Evolutionary conservation across 345 rosid genomes (phyloP), one percentile per base, ranked within the genome.

Genomic region (Citrus cavaleriei): DNA sequence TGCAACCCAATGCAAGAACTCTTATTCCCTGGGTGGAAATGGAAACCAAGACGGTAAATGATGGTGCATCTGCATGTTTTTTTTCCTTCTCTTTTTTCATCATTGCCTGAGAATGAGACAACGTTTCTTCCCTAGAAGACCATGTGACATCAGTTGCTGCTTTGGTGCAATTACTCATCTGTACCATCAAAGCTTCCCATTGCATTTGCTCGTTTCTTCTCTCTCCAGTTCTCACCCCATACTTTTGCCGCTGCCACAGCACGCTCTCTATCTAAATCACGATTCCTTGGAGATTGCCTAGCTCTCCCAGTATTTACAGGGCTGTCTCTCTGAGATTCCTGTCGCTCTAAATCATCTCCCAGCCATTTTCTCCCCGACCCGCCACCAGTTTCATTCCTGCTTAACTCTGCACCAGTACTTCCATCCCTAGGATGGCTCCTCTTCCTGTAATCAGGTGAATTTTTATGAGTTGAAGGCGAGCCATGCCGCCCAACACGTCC

Each of bases 151-250:
- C 64, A 24, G 71, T 59, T n/a, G 8, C 37, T 32, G 51, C 61
- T 77, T 64, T 25, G 5, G 73, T 34, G 28, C 64, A 59, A 59
- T 84, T 79, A 93, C 78, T 92, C 98, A 21, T 92, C 90, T 66
- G 93, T 85, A 75, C 90, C 86, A 80, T 95, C 97, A 32, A 90
- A 92, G 84, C 97, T 93, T 30, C 93, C 93, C 77, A 87, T 83
- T 49, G 90, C 87, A 37, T 87, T 86, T 28, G 92, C 94, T 46
- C 94, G 84, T 81, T 94, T 96, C 80, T 86, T 93, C 83, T 92
- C 98, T 77, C 99, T 89, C 98, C 90, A 94, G 80, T 94, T 94
- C 87, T 96, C 98, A 32, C 99, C 99, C 99, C 99, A 96, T 51
- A 96, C 97, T 80, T 94, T 96, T 0, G 99, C 99, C 74, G 89